Percentiles rank a stretch among this genome's conserved stretches.
phyloP scores from a whole-genome alignment of 371 early-diverging fungal genomes.

The Furculomyces boomerangus region DNA sequence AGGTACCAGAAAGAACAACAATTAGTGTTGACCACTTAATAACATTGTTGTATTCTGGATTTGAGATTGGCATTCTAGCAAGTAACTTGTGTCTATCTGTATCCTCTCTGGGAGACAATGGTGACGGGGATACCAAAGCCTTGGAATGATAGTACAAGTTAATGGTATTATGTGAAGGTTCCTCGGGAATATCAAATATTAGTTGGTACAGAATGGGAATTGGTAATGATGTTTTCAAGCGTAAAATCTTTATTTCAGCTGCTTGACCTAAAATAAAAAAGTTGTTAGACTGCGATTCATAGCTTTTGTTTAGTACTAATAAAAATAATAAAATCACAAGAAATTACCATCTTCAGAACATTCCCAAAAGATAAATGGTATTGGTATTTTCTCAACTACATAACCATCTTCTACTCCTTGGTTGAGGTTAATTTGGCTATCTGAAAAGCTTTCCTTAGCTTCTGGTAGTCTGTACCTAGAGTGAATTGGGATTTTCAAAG shows the following conservation, averaged over 20 bases:
- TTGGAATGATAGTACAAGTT: too few relatives aligned
- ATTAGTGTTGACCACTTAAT: background rate
- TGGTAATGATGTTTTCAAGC: too few relatives aligned
- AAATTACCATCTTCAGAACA: background rate
- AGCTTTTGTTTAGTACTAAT: background rate
- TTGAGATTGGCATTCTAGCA: background rate
- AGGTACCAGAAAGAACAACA: background rate
- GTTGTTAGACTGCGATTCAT: background rate
- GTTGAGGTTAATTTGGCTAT: background rate
- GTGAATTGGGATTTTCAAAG: background rate
- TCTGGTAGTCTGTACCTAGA: background rate
- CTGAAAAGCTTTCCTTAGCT: background rate
- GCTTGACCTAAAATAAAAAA: background rate
- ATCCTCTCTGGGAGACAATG: too few relatives aligned
- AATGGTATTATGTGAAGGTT: too few relatives aligned
- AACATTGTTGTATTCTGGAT: background rate
- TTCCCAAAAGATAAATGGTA: background rate
- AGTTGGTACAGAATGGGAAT: too few relatives aligned
- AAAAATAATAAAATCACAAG: background rate
- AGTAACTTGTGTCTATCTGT: background rate
- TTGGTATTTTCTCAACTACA: background rate
- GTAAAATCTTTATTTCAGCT: too few relatives aligned
- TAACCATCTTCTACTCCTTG: background rate
- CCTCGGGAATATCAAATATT: too few relatives aligned
- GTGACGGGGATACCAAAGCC: too few relatives aligned